A percentile compares a stretch with the other conserved stretches of the same genome.
Evolutionary conservation across 83 land plant species (phyloP).

Genomic region (Isoetes engelmannii): DNA sequence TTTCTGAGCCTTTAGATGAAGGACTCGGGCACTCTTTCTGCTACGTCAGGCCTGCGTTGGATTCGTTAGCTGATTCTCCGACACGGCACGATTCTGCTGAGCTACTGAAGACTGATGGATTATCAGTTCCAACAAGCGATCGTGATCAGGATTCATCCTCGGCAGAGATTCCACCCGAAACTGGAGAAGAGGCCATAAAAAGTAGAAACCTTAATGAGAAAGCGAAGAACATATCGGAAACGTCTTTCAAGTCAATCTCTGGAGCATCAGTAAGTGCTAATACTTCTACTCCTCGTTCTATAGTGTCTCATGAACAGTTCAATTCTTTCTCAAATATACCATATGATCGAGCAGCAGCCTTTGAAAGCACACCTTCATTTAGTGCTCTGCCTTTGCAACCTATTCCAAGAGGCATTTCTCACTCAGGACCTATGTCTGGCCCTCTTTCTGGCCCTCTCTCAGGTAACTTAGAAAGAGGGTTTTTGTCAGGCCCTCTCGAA

Average conservation of each 20-base stretch:
- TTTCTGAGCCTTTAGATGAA: slow-evolving; percentile 26
- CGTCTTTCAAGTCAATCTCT: slow-evolving; percentile 76
- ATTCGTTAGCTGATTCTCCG: slow-evolving; percentile 5
- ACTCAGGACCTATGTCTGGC: slow-evolving; percentile 47
- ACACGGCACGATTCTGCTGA: neutral
- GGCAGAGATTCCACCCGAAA: neutral
- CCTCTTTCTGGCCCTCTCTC: slow-evolving; percentile 25
- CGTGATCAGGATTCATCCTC: neutral
- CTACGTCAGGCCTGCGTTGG: slow-evolving; percentile 17
- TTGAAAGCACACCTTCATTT: slow-evolving; percentile 83
- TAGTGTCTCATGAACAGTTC: slow-evolving; percentile 28
- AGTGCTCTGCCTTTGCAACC: slow-evolving; percentile 80
- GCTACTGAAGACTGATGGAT: neutral
- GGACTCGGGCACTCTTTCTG: slow-evolving; percentile 33
- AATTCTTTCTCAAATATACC: slow-evolving; percentile 19
- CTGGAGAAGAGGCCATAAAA: neutral
- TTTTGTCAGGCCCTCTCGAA: neutral
- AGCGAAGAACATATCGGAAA: slow-evolving; percentile 31
- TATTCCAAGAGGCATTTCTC: slow-evolving; percentile 43
- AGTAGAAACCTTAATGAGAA: slow-evolving; percentile 3
- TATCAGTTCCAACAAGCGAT: neutral
- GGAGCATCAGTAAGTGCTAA: slow-evolving; percentile 97
- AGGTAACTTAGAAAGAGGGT: slow-evolving; percentile 26
- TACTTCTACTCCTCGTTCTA: slow-evolving; percentile 61
- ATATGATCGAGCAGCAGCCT: slow-evolving; percentile 51